Base-by-base conservation (phyloP, 2,329 filamentous ascomycete species). In the Penicillium sp. region DNA sequence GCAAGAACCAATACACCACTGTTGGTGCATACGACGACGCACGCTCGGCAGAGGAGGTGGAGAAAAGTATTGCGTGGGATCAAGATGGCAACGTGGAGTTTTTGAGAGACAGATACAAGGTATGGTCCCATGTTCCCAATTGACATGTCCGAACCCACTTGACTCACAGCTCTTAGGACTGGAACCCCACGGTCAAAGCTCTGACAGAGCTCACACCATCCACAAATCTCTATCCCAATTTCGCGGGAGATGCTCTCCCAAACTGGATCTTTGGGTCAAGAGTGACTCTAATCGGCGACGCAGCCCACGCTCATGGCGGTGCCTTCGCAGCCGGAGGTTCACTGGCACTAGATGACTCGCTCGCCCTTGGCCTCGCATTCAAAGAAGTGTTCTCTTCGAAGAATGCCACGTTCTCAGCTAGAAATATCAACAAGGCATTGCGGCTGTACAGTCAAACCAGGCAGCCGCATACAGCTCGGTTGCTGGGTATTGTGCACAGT, bases 201-300 rank as follows among this genome's bases (percentile, higher is more conserved):
- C 70, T 82, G 9, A 70, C 78, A 3, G 72, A 78, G 7, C 72
- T 73, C 3, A 74, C 74, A 4, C 79, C 79, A 0, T 70, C 74
- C 48, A 75, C 75, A 1, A 70, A 71, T 17, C 55, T 79, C 0
- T 81, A 77, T 48, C 77, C 79, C 4, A 81, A 81, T 59, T 72
- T 73, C 7, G 74, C 78, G 0, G 78, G 75, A 0, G 65, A 74
- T 4, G 68, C 70, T 7, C 68, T 81, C 1, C 67, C 75, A 2
- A 76, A 72, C 0, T 81, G 79, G 79, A 69, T 78, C 0, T 70
- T 81, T 17, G 70, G 68, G 5, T 67, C 65, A 1, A 61, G 68
- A 4, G 69, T 62, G 8, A 71, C 68, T 1, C 49, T 72, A 0
- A 61, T 71, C 4, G 70, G 70, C 2, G 68, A 71, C 41, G 69